phyloP scores from a whole-genome alignment of 2,329 filamentous ascomycete species.

The Aquanectria penicillioides region DNA sequence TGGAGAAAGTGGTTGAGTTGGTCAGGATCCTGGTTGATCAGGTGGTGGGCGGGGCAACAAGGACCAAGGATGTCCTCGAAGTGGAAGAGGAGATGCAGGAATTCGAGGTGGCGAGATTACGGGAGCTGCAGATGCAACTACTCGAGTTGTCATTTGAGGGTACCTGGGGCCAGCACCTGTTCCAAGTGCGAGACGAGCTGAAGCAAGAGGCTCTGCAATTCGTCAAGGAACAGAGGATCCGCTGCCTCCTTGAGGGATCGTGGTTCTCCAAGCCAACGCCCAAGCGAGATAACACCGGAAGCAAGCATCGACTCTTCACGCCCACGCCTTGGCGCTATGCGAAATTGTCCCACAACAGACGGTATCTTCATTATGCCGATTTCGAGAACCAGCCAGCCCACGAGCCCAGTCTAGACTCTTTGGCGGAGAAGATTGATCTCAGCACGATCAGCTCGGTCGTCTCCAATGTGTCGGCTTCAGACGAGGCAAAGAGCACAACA shows the following conservation, averaged over 20 bases:
- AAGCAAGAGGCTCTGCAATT: constrained; percentile 93
- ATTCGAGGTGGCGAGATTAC: constrained; percentile 80
- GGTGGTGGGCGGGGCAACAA: constrained; percentile 82
- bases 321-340: constrained; percentile 81
- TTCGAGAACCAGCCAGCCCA: constrained; percentile 73
- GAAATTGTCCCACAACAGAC: constrained; percentile 88
- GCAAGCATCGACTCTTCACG: constrained; percentile 53
- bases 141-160: constrained; percentile 92
- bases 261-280: constrained; percentile 77
- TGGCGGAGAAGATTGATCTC: constrained; percentile 87
- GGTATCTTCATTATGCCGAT: constrained; percentile 89
- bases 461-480: constrained; percentile 83
- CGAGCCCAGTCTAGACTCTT: constrained; percentile 76
- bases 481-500: constrained; percentile 57
- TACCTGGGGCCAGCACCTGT: constrained; percentile 90
- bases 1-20: constrained; percentile 92
- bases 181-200: constrained; percentile 90
- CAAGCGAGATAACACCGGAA: constrained; percentile 48
- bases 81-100: constrained; percentile 89
- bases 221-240: constrained; percentile 94
- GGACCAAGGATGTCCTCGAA: constrained; percentile 85
- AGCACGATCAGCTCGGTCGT: constrained; percentile 90
- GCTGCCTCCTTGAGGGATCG: constrained; percentile 86
- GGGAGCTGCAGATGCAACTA: constrained; percentile 92
- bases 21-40: constrained; percentile 90